phyloP scores from a whole-genome alignment of 768 basidiomycete species.

The Phanerochaete carnosa region DNA sequence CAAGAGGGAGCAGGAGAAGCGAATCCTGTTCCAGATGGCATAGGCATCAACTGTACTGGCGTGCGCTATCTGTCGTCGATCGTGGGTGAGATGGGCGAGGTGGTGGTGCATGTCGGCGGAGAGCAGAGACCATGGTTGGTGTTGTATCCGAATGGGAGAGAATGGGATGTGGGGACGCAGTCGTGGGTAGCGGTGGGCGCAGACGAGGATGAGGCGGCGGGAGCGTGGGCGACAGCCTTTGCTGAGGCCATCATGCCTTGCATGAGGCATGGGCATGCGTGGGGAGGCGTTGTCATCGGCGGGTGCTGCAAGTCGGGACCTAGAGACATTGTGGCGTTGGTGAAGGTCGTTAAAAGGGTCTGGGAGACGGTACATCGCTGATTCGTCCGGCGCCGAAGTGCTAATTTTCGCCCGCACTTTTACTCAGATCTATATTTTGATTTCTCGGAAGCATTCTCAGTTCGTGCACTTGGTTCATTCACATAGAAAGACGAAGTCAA shows the following conservation, averaged over 20 bases:
- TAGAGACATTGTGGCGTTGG: conserved; percentile 40
- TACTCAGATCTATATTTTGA: no score
- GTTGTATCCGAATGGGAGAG: conserved; percentile 71
- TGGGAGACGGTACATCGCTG: no score
- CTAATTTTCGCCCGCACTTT: no score
- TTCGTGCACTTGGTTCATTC: no score
- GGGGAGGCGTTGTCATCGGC: conserved; percentile 57
- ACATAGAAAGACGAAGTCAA: no score
- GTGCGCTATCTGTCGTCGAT: conserved; percentile 40
- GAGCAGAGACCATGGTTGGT: conserved; percentile 49
- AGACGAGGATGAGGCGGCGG: conserved; percentile 13
- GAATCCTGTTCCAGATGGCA: conserved; percentile 38
- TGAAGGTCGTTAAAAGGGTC: not conserved
- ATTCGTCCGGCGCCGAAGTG: no score
- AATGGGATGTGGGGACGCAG: conserved; percentile 46
- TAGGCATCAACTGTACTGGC: conserved; percentile 77
- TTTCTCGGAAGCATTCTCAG: no score
- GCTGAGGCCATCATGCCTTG: conserved; percentile 20
- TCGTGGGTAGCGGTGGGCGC: conserved; percentile 31
- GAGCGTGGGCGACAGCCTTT: conserved; percentile 36
- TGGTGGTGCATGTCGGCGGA: conserved; percentile 3
- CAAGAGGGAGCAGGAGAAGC: conserved; percentile 17
- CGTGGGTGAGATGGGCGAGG: conserved; percentile 34
- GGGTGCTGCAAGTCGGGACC: conserved; percentile 69
- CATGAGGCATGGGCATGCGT: conserved; percentile 22